phyloP scores from a whole-genome alignment of 2,329 filamentous ascomycete genomes.

The Zymoseptoria pseudotritici region DNA sequence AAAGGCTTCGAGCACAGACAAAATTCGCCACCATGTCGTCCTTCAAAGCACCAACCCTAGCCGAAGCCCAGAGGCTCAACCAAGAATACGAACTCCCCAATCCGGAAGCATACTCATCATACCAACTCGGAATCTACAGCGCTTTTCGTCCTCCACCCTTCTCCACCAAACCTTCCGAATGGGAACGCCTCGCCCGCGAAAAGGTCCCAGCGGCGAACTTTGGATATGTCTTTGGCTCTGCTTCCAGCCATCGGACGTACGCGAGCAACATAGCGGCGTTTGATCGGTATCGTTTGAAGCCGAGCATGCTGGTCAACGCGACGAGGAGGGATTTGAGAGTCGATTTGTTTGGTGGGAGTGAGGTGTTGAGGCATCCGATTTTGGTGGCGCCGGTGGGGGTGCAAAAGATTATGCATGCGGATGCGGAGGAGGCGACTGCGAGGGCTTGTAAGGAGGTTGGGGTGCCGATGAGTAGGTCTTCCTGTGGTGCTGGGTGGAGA shows the following conservation, averaged over 20 bases:
- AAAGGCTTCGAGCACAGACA: not conserved
- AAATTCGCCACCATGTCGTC: not conserved
- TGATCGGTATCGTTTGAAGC: conserved; percentile 32
- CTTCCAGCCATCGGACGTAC: conserved; percentile 32
- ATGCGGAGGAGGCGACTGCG: conserved; percentile 58
- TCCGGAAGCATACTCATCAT: conserved; percentile 26
- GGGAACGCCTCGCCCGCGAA: conserved; percentile 31
- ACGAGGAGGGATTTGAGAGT: conserved; percentile 26
- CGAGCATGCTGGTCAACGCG: conserved; percentile 35
- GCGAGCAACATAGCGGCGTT: conserved; percentile 34
- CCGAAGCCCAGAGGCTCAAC: conserved; percentile 14
- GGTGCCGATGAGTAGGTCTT: conserved; percentile 49
- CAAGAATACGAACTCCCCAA: conserved; percentile 28
- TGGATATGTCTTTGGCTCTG: conserved; percentile 33
- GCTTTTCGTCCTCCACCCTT: conserved; percentile 32
- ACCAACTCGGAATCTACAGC: conserved; percentile 32
- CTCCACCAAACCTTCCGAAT: conserved; percentile 35
- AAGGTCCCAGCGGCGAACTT: conserved; percentile 33
- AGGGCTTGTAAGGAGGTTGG: conserved; percentile 52
- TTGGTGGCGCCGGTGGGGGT: conserved; percentile 64
- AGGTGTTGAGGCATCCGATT: conserved; percentile 41
- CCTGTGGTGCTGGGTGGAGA: not conserved
- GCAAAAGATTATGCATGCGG: conserved; percentile 58
- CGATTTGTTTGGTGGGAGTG: conserved; percentile 34
- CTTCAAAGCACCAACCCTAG: conserved; percentile 4